phyloP scores from a whole-genome alignment of 208 protist species.

The Acanthamoeba divionensis region DNA sequence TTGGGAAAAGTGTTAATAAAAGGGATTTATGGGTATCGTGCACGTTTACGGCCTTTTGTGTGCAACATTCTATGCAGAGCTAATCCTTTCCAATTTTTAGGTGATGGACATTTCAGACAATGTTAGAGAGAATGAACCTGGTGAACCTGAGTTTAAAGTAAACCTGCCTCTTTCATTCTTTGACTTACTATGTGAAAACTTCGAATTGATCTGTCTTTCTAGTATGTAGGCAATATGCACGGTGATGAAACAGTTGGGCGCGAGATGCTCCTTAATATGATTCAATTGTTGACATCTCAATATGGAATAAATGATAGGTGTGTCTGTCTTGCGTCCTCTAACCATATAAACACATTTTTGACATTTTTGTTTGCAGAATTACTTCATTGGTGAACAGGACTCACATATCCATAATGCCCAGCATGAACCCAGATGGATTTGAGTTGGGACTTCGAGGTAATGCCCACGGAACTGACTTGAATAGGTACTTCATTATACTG shows the following conservation, averaged over 20 bases:
- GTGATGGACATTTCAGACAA: conserved; percentile 48
- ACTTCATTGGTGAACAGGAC: conserved; percentile 49
- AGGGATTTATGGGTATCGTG: conserved; percentile 24
- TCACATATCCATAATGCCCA: conserved; percentile 66
- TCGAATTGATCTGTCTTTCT: background rate
- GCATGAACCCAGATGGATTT: conserved; percentile 75
- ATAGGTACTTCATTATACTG: background rate
- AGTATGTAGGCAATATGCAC: conserved; percentile 76
- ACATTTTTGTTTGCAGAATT: background rate
- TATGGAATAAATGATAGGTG: background rate
- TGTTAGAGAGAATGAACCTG: conserved; percentile 18
- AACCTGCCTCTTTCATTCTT: background rate
- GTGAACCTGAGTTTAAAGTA: conserved; percentile 44
- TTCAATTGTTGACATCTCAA: conserved; percentile 21
- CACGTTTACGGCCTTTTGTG: background rate
- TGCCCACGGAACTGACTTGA: background rate
- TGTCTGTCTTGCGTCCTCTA: background rate
- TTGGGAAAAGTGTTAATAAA: conserved; percentile 11
- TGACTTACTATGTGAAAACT: background rate
- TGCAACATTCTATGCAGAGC: background rate
- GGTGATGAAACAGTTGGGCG: conserved; percentile 70
- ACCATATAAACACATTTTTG: background rate
- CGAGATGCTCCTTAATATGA: conserved; percentile 62
- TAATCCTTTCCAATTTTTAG: background rate
- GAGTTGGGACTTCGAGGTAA: background rate